Evolutionary conservation across 2,329 filamentous ascomycete species (phyloP).

Genomic region (Fusarium oxysporum): DNA sequence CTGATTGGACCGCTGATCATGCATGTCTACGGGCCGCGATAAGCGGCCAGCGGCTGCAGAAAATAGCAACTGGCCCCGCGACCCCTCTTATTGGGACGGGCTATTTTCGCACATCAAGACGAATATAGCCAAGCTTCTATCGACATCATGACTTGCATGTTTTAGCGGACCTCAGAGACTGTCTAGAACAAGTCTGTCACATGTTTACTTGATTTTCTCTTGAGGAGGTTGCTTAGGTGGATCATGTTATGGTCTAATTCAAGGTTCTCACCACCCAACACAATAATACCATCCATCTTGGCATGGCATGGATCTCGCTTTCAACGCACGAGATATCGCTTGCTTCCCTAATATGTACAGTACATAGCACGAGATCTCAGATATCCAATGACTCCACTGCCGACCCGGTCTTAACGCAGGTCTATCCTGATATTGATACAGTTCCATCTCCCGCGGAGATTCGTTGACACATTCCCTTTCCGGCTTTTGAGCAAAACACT

Average conservation of each 20-base stretch:
- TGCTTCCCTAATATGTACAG: slow-evolving; percentile 6
- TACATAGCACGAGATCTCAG: slow-evolving; percentile 7
- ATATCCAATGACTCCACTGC: slow-evolving; percentile 27
- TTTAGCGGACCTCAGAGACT: slow-evolving; percentile 19
- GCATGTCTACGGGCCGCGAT: slow-evolving; percentile 35
- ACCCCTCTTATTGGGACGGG: slow-evolving; percentile 16
- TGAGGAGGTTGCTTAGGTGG: slow-evolving; percentile 24
- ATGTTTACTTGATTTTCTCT: not conserved
- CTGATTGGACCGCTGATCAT: slow-evolving; percentile 35
- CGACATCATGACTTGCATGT: slow-evolving; percentile 38
- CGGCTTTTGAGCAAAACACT: slow-evolving; percentile 25
- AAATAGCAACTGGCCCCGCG: slow-evolving; percentile 42
- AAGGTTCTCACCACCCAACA: slow-evolving; percentile 10
- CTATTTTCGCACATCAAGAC: slow-evolving; percentile 8
- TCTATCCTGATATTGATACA: slow-evolving; percentile 32
- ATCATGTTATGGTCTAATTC: slow-evolving; percentile 28
- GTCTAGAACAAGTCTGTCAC: slow-evolving; percentile 7
- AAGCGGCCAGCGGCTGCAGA: slow-evolving; percentile 46
- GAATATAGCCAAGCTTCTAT: slow-evolving; percentile 13
- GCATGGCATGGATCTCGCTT: slow-evolving; percentile 18
- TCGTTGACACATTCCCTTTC: slow-evolving; percentile 15
- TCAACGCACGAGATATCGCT: slow-evolving; percentile 13
- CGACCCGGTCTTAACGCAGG: not conserved
- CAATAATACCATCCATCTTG: slow-evolving; percentile 15
- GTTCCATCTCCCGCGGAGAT: slow-evolving; percentile 16